These are phyloP conservation scores for Maudiozyma turicensis DNA, from an alignment of 805 yeast genomes.

Conservation along the genomic window DNA sequence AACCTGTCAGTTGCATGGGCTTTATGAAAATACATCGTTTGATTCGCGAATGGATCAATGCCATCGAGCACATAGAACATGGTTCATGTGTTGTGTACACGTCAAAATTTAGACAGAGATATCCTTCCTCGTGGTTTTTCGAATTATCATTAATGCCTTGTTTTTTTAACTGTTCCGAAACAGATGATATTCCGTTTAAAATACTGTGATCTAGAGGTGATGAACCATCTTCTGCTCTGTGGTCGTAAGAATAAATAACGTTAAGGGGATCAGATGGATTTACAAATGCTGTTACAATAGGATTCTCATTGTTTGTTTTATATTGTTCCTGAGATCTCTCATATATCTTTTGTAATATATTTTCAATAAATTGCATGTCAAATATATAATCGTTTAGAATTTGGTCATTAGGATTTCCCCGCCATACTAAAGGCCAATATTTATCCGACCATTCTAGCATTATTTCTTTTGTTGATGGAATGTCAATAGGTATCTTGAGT, in stretches of 20 bases:
- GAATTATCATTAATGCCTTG: constrained; percentile 22
- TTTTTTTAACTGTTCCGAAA: constrained; percentile 37
- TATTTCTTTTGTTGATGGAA: constrained; percentile 66
- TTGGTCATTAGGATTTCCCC: constrained; percentile 79
- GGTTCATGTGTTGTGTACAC: constrained; percentile 93
- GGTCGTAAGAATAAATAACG: constrained; percentile 31
- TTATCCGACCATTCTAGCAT: constrained; percentile 52
- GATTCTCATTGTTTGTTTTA: constrained; percentile 20
- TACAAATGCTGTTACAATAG: constrained; percentile 55
- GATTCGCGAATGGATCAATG: constrained; percentile 82
- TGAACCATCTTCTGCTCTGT: constrained; percentile 22
- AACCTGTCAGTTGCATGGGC: constrained; percentile 43
- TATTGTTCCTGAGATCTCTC: constrained; percentile 14
- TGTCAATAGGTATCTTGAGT: constrained; percentile 42
- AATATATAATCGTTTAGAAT: constrained; percentile 46
- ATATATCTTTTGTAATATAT: constrained; percentile 25
- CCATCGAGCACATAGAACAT: constrained; percentile 95
- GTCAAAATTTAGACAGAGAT: constrained; percentile 66
- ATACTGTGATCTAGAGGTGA: constrained; percentile 65
- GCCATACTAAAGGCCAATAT: constrained; percentile 90
- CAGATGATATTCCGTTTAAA: constrained; percentile 56
- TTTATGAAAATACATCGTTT: constrained; percentile 54
- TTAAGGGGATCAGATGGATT: constrained; percentile 40
- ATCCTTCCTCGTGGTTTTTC: constrained; percentile 24
- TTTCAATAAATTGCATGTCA: constrained; percentile 36